phyloP scores from a whole-genome alignment of 225 moss, liverwort and hornwort species.

The Sphagnum contortum region DNA sequence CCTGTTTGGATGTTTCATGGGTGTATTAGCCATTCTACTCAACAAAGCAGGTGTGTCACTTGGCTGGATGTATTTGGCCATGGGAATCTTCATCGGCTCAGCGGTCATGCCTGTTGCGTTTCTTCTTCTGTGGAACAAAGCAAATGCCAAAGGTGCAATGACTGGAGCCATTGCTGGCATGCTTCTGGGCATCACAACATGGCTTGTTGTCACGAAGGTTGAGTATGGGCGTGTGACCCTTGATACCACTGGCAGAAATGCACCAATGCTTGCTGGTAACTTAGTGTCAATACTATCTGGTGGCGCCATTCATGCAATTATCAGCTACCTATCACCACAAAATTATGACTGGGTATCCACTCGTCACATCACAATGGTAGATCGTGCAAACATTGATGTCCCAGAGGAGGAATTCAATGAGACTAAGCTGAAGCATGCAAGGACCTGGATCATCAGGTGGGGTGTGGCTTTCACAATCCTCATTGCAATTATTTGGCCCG shows the following conservation, averaged over 20 bases:
- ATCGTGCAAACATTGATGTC: slow-evolving; percentile 40
- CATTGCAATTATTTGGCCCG: slow-evolving; percentile 80
- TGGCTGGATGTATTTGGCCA: slow-evolving; percentile 95
- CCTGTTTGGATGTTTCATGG: slow-evolving; percentile 73
- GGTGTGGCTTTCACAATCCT: slow-evolving; percentile 62
- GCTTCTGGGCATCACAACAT: slow-evolving; percentile 44
- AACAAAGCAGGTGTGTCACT: slow-evolving; percentile 77
- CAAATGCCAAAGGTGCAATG: slow-evolving; percentile 66
- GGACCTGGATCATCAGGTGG: slow-evolving; percentile 87
- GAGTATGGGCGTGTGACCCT: slow-evolving; percentile 63
- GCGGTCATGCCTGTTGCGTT: slow-evolving; percentile 93
- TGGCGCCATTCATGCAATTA: slow-evolving; percentile 57
- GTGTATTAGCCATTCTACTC: slow-evolving; percentile 65
- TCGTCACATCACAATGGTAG: slow-evolving; percentile 68
- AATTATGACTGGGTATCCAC: slow-evolving; percentile 80
- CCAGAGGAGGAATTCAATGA: slow-evolving; percentile 71
- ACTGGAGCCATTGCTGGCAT: slow-evolving; percentile 41
- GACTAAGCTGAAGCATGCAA: slow-evolving; percentile 55
- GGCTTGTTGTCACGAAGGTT: slow-evolving; percentile 56
- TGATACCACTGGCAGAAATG: slow-evolving; percentile 71
- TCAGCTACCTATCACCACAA: slow-evolving; percentile 54
- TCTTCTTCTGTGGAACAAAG: slow-evolving; percentile 81
- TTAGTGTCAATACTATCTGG: slow-evolving; percentile 82
- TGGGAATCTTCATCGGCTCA: slow-evolving; percentile 92
- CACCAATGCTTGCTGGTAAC: slow-evolving; percentile 87